Conservation (phyloP, 345 rosid genomes). For the Turritis glabra region DNA sequence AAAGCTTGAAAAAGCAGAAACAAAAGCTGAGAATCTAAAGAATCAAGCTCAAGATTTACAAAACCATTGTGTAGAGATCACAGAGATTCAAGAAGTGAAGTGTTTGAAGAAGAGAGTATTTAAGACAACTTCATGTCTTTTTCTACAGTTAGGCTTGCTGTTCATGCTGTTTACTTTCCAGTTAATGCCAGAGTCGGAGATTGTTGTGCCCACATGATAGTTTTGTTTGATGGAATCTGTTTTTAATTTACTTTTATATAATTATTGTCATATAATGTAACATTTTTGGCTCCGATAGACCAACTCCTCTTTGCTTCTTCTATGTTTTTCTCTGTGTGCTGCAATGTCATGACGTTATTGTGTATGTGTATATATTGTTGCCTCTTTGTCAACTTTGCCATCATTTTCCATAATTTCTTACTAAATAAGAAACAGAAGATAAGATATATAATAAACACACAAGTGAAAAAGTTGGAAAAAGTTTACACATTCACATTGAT, state of each 20-base stretch:
- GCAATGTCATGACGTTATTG: conserved; percentile 20
- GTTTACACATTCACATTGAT: conserved; percentile 9
- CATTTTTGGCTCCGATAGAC: conserved; percentile 1
- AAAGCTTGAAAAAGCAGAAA: conserved; percentile 54
- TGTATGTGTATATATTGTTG: neutral
- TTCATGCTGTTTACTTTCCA: conserved; percentile 47
- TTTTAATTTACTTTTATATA: neutral
- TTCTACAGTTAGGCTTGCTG: conserved; percentile 61
- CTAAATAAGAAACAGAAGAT: neutral
- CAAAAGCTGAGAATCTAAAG: conserved; percentile 49
- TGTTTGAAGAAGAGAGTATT: conserved; percentile 51
- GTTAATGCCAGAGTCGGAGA: conserved; percentile 41
- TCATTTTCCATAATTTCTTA: conserved; percentile 21
- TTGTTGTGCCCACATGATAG: conserved; percentile 60
- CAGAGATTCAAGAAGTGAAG: conserved; percentile 51
- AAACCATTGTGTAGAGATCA: conserved; percentile 45
- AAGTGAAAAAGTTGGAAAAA: neutral
- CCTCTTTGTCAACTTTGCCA: conserved; percentile 31
- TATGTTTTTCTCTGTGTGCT: neutral
- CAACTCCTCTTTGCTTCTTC: conserved; percentile 2
- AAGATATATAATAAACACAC: neutral
- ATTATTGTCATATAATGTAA: neutral
- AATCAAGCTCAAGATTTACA: conserved; percentile 58
- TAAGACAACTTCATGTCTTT: conserved; percentile 51
- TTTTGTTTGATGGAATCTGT: conserved; percentile 13